phyloP scores from a whole-genome alignment of 2,329 filamentous ascomycete species.

The Stemphylium vesicarium region DNA sequence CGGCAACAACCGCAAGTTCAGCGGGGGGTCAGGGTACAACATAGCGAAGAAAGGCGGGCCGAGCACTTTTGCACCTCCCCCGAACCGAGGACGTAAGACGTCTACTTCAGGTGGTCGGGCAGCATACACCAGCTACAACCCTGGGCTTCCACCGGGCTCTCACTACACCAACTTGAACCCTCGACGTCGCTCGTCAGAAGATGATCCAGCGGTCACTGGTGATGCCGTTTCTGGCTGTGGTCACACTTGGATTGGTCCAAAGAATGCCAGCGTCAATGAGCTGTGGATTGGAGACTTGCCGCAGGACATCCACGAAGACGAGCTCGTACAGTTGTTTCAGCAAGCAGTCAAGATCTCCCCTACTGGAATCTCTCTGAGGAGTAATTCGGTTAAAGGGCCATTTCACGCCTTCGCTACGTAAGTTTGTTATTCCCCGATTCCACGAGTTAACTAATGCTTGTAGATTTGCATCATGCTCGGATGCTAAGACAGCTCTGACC shows the following conservation, averaged over 20 bases:
- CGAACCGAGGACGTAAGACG: conserved; percentile 27
- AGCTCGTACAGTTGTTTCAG: conserved; percentile 28
- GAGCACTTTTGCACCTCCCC: conserved; percentile 17
- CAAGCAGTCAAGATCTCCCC: conserved; percentile 16
- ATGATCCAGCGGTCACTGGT: conserved; percentile 25
- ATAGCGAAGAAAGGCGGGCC: conserved; percentile 20
- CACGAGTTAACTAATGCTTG: conserved; percentile 10
- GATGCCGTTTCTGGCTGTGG: conserved; percentile 33
- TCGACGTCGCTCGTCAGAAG: conserved; percentile 9
- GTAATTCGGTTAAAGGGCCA: not conserved
- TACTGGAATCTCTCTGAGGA: conserved; percentile 6
- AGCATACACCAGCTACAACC: conserved; percentile 16
- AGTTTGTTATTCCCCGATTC: not conserved
- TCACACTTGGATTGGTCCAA: conserved; percentile 39
- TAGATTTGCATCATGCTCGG: conserved; percentile 21
- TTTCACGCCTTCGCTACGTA: conserved; percentile 31
- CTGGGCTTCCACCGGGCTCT: conserved; percentile 9
- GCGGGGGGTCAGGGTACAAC: conserved; percentile 8
- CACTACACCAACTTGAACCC: conserved; percentile 2
- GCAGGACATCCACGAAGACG: conserved; percentile 13
- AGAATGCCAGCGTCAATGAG: conserved; percentile 33
- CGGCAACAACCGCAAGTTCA: conserved; percentile 27
- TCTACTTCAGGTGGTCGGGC: conserved; percentile 23
- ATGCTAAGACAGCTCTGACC: conserved; percentile 22
- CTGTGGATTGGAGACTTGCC: conserved; percentile 38